Evolutionary conservation across 2,329 filamentous ascomycete species (phyloP).

Genomic region (Metarhizium sp.): DNA sequence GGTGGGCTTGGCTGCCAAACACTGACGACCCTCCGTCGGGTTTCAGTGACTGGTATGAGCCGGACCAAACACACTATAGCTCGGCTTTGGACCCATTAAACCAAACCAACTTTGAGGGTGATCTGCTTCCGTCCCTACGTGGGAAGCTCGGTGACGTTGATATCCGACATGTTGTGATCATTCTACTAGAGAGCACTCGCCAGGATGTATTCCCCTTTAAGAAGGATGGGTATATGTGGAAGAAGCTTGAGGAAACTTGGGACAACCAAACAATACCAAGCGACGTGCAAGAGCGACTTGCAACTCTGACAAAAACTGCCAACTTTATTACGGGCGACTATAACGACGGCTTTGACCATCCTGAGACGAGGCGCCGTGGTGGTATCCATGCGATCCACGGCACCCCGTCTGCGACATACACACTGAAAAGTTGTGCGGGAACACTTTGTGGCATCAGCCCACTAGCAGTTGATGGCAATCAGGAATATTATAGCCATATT

Average conservation of each 20-base stretch:
- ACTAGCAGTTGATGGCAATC: slow-evolving; percentile 5
- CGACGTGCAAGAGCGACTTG: slow-evolving; percentile 16
- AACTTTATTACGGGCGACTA: slow-evolving; percentile 25
- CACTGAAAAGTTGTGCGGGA: slow-evolving; percentile 31
- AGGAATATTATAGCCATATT: slow-evolving; percentile 27
- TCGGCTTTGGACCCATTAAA: slow-evolving; percentile 27
- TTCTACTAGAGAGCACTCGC: slow-evolving; percentile 34
- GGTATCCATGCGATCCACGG: slow-evolving; percentile 30
- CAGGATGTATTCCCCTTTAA: slow-evolving; percentile 35
- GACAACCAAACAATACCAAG: slow-evolving; percentile 20
- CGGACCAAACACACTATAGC: slow-evolving; percentile 19
- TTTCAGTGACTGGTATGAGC: slow-evolving; percentile 18
- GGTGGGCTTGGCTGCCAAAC: slow-evolving; percentile 15
- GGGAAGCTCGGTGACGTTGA: slow-evolving; percentile 20
- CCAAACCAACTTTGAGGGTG: slow-evolving; percentile 28
- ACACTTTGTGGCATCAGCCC: slow-evolving; percentile 30
- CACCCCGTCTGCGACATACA: slow-evolving; percentile 32
- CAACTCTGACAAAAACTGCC: slow-evolving; percentile 20
- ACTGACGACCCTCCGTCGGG: slow-evolving; percentile 9
- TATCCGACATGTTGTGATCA: slow-evolving; percentile 31
- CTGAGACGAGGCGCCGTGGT: slow-evolving; percentile 18
- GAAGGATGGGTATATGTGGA: slow-evolving; percentile 26
- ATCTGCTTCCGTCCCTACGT: slow-evolving; percentile 16
- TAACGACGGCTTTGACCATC: slow-evolving; percentile 21
- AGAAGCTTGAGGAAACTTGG: slow-evolving; percentile 22